Base-by-base conservation (phyloP, 192 early-diverging fungal species). In the Coemansia sp. region DNA sequence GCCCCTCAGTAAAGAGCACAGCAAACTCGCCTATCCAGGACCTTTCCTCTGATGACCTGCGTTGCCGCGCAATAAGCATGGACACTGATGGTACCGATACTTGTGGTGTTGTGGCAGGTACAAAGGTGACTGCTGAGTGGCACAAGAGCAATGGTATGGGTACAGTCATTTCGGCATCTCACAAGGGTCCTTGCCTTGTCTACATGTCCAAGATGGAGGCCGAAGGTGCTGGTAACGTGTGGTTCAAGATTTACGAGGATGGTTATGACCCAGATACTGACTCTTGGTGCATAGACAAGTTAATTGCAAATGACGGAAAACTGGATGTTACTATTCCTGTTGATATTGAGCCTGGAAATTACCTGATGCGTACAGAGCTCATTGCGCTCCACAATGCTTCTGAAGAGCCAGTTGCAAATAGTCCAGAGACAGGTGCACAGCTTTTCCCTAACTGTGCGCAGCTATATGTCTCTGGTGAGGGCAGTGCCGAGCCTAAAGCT, bases 231-330 rank as follows among this genome's bases (percentile, higher is more conserved):
- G 25, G 30, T 0, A n/a, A 24, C 9, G 51, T 37, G 17, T 53
- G 51, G 51, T 53, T 53, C 30, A 53, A 53, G 19, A 37, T 53
- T 13, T 53, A 37, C 30, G 51, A 53, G 19, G 33, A 53, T 3
- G 51, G 51, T 0, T 53, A 53, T 14, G 24, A 37, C 51, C 2
- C 51, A 2, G n/a, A 37, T 15, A 50, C 19, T 11, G 24, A 27
- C 19, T 4, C 12, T 7, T 53, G 51, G 51, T 53, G 51, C 17
- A 18, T 14, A 37, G 33, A 30, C 15, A 37, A 53, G n/a, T 8
- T 53, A 8, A 30, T 19, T 2, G 18, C 13, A 3, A 53, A 34
- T n/a, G 21, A 38, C 19, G 51, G 51, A 3, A 24, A 24, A 13
- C n/a, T 53, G 0, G 19, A 37, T 7, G 7, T 53, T 19, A 37